Conservation (phyloP, 2,329 filamentous ascomycete species). For the Fusarium napiforme region DNA sequence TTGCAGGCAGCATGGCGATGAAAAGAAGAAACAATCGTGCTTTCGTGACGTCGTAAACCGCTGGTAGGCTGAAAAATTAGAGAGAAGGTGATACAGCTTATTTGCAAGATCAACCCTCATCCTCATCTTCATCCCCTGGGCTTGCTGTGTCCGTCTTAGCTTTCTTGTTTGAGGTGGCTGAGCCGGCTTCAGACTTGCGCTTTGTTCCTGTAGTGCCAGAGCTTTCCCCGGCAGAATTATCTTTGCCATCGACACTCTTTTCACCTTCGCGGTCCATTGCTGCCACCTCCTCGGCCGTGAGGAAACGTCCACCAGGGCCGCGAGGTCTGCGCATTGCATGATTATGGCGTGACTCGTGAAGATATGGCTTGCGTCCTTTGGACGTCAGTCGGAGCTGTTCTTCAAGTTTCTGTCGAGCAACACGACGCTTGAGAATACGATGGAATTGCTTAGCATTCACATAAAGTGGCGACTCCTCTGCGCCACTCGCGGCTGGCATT, state of each 20-base stretch:
- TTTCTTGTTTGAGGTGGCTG: constrained; percentile 65
- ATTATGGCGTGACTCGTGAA: constrained; percentile 97
- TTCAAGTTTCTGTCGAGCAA: constrained; percentile 92
- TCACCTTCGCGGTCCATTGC: constrained; percentile 78
- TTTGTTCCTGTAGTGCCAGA: constrained; percentile 60
- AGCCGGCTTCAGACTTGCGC: constrained; percentile 67
- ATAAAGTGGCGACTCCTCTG: constrained; percentile 93
- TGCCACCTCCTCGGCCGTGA: constrained; percentile 95
- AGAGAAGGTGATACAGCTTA: constrained; percentile 28
- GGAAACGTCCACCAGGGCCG: constrained; percentile 92
- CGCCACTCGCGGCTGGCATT: constrained; percentile 73
- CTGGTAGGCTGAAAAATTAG: constrained; percentile 46
- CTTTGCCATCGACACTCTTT: constrained; percentile 55
- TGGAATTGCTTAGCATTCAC: constrained; percentile 99
- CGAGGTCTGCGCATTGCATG: constrained; percentile 96
- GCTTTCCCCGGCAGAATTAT: constrained; percentile 41
- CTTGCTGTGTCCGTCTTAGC: constrained; percentile 61
- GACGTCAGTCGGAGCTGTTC: constrained; percentile 91
- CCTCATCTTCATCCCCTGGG: constrained; percentile 56
- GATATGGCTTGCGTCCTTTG: constrained; percentile 95
- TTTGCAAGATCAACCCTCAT: constrained; percentile 52
- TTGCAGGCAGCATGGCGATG: constrained; percentile 18
- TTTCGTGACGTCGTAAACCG: constrained; percentile 53
- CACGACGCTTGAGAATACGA: constrained; percentile 91
- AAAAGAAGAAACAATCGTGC: constrained; percentile 43